Conservation (phyloP, 257 asterid species). For the Cinchona pubescens region DNA sequence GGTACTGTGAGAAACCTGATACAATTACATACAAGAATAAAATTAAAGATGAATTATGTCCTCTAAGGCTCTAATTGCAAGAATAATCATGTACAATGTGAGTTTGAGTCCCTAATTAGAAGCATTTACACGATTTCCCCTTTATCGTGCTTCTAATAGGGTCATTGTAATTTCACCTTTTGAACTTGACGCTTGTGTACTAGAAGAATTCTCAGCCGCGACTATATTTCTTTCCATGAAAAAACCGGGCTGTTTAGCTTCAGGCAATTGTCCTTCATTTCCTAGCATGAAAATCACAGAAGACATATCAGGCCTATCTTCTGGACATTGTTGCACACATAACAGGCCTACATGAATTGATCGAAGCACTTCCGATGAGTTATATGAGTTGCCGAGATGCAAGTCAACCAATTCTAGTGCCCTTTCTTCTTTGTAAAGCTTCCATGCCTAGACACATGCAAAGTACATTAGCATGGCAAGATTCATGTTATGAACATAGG, state of each 20-base stretch:
- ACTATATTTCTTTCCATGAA: constrained; percentile 21
- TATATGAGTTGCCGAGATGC: constrained; percentile 7
- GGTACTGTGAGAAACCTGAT: neutral
- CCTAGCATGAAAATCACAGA: constrained; percentile 32
- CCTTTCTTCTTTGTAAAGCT: constrained; percentile 25
- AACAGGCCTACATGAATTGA: constrained; percentile 35
- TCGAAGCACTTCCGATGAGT: constrained; percentile 25
- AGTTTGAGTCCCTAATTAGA: too few relatives aligned
- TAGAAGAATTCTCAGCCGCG: neutral
- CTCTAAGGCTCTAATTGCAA: too few relatives aligned
- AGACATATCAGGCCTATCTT: constrained; percentile 42
- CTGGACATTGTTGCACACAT: constrained; percentile 34
- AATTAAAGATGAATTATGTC: neutral
- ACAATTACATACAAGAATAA: neutral
- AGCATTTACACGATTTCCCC: too few relatives aligned
- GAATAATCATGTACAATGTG: too few relatives aligned
- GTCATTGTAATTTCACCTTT: neutral
- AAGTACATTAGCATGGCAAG: neutral
- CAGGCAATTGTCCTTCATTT: constrained; percentile 28
- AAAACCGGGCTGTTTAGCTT: constrained; percentile 33
- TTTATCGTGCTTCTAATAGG: constrained; percentile 1
- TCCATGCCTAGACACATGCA: constrained; percentile 29
- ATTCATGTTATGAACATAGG: too few relatives aligned
- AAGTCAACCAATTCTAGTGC: constrained; percentile 24
- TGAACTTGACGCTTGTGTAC: neutral